These are phyloP conservation scores for Acanthamoeba castellanii DNA, from an alignment of 208 protist genomes.

Conservation along the genomic window DNA sequence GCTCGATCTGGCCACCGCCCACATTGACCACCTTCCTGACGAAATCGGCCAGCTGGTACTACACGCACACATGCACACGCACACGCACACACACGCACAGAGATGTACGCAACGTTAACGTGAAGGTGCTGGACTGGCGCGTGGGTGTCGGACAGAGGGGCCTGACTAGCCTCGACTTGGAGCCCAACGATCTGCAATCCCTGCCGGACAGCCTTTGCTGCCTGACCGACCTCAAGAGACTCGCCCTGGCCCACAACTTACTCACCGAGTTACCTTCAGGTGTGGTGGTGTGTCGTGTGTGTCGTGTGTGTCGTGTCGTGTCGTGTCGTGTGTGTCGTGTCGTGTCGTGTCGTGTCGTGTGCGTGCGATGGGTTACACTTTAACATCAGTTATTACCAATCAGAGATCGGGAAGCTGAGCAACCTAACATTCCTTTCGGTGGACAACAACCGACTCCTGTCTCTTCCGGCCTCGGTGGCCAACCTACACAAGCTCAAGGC, in stretches of 20 bases:
- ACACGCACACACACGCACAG: too few species aligned
- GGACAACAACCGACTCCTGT: background rate
- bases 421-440: background rate
- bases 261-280: background rate
- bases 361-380: too few species aligned
- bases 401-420: background rate
- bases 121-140: too few species aligned
- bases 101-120: too few species aligned
- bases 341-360: too few species aligned
- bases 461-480: background rate
- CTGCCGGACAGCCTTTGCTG: background rate
- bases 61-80: background rate
- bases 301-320: background rate
- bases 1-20: background rate
- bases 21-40: background rate
- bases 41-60: background rate
- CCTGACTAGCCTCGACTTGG: background rate
- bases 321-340: too few species aligned
- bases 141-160: background rate
- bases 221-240: background rate
- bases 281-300: background rate
- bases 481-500: background rate
- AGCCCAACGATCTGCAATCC: background rate
- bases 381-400: too few species aligned
- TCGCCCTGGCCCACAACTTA: background rate